Evolutionary conservation across 805 yeast genomes (phyloP).

Genomic region (Candida mattraensis): DNA sequence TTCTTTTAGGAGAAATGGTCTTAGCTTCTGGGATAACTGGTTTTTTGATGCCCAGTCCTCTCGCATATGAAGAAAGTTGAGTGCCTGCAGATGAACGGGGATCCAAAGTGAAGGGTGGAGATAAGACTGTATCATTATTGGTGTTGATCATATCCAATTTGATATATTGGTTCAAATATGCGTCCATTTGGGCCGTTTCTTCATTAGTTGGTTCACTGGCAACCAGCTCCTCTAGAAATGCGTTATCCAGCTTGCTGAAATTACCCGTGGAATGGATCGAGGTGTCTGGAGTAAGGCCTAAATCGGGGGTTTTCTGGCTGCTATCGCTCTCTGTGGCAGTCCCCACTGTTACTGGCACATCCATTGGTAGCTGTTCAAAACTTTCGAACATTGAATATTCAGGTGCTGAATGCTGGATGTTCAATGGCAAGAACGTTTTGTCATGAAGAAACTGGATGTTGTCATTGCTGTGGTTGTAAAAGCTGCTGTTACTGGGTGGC

Average conservation of each 20-base stretch:
- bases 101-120: not conserved
- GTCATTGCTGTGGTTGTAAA: constrained; percentile 16
- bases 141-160: constrained; percentile 20
- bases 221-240: constrained; percentile 13
- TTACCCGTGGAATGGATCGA: constrained; percentile 6
- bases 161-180: constrained; percentile 21
- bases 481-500: not conserved
- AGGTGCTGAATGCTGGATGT: constrained; percentile 6
- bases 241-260: constrained; percentile 5
- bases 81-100: not conserved
- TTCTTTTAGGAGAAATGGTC: constrained; percentile 8
- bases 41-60: constrained; percentile 6
- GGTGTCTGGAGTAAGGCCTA: constrained; percentile 10
- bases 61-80: not conserved
- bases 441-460: constrained; percentile 12
- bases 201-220: constrained; percentile 4
- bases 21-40: constrained; percentile 1
- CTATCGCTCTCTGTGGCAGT: constrained; percentile 6
- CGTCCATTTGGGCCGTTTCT: constrained; percentile 15
- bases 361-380: constrained; percentile 4
- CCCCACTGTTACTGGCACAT: constrained; percentile 1
- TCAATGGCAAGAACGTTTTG: constrained; percentile 6
- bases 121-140: constrained; percentile 1
- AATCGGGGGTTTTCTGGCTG: constrained; percentile 10
- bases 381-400: constrained; percentile 15